Conservation (phyloP, 108 stramenopile species). For the Nannochloropsis gaditana region DNA sequence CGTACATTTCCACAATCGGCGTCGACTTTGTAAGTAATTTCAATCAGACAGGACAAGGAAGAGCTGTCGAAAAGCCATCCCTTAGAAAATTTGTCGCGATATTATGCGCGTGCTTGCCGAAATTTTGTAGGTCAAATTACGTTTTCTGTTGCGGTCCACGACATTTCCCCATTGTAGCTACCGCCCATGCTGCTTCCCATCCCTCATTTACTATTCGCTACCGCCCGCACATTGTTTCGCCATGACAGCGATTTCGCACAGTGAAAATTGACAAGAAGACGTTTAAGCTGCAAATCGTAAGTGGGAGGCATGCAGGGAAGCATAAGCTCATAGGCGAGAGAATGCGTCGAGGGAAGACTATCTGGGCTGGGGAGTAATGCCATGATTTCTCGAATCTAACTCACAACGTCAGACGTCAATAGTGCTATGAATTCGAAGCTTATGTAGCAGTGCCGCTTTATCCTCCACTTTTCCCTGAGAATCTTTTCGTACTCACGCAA, state of each 20-base stretch:
- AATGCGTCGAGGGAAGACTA: background rate
- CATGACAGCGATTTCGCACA: slow-evolving; percentile 67
- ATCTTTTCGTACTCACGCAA: background rate
- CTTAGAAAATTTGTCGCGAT: too few species aligned
- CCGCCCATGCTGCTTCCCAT: too few species aligned
- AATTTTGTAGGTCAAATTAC: too few species aligned
- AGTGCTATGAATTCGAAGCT: too few species aligned
- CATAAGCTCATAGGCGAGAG: background rate
- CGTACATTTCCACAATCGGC: slow-evolving; percentile 97
- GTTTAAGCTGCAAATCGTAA: slow-evolving; percentile 81
- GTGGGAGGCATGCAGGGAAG: background rate
- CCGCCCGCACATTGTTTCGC: background rate
- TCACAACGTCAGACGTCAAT: too few species aligned
- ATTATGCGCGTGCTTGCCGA: too few species aligned
- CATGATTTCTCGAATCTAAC: too few species aligned
- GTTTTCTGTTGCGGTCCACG: too few species aligned
- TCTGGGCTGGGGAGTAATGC: background rate
- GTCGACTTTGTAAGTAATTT: slow-evolving; percentile 82
- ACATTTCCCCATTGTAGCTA: too few species aligned
- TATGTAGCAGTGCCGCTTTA: background rate
- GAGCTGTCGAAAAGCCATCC: too few species aligned
- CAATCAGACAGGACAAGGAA: background rate
- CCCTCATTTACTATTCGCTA: too few species aligned
- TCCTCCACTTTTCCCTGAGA: background rate
- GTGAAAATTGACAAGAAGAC: slow-evolving; percentile 88